Evolutionary conservation across 225 moss, liverwort and hornwort species (phyloP).

Genomic region (Marchantia polymorpha): DNA sequence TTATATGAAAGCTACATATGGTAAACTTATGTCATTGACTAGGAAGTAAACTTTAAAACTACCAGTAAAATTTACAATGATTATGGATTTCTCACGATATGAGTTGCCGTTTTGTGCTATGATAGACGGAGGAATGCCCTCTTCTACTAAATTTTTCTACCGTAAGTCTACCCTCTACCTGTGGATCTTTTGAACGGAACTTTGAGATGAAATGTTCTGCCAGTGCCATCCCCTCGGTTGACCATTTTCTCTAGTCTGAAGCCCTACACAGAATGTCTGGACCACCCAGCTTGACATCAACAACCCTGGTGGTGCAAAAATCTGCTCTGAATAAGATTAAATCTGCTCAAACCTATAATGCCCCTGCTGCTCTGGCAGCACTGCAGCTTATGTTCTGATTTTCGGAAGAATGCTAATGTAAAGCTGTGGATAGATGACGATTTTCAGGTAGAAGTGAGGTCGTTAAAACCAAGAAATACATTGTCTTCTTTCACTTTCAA

Average conservation of each 20-base stretch:
- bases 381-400: not conserved
- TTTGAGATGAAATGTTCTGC: not conserved
- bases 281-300: no score
- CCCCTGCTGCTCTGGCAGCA: not conserved
- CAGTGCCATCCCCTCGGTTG: not conserved
- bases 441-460: conserved; percentile 3
- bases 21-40: not conserved
- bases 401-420: no score
- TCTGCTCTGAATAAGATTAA: not conserved
- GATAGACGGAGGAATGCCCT: conserved; percentile 13
- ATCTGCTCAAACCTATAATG: not conserved
- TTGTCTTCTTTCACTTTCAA: conserved; percentile 11
- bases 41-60: not conserved
- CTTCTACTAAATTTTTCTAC: conserved; percentile 5
- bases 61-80: not conserved
- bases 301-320: no score
- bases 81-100: not conserved
- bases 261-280: no score
- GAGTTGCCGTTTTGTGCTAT: not conserved
- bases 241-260: not conserved
- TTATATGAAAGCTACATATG: not conserved
- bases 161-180: not conserved
- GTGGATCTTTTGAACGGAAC: not conserved
- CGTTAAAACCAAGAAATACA: not conserved
- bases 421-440: not conserved